phyloP scores from a whole-genome alignment of 495 filamentous ascomycete genomes.

The Aspergillus saccharolyticus region DNA sequence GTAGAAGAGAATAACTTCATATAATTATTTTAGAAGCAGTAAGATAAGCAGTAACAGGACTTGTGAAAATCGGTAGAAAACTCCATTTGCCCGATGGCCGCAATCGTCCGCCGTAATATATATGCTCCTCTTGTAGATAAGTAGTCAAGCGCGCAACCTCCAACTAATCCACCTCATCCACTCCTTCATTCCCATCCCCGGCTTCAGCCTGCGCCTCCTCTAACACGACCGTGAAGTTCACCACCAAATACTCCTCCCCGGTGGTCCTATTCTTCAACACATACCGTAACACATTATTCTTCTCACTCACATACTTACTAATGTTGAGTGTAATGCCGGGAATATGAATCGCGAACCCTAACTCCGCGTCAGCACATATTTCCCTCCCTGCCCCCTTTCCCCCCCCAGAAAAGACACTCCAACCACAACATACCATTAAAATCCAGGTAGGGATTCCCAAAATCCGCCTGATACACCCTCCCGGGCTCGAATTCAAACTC shows the following conservation, averaged over 20 bases:
- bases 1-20: too few relatives aligned
- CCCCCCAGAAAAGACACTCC: too few relatives aligned
- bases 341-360: conserved; percentile 70
- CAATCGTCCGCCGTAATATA: too few relatives aligned
- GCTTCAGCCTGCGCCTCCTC: conserved; percentile 7
- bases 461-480: conserved; percentile 68
- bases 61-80: too few relatives aligned
- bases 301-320: conserved; percentile 76
- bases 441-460: conserved; percentile 89
- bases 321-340: conserved; percentile 75
- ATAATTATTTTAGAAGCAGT: too few relatives aligned
- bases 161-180: conserved; percentile 21
- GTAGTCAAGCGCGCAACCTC: too few relatives aligned
- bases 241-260: conserved; percentile 66
- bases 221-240: conserved; percentile 67
- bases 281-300: conserved; percentile 76
- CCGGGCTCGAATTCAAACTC: conserved; percentile 54
- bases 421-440: conserved; percentile 53
- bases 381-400: neutral
- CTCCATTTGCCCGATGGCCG: too few relatives aligned
- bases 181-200: conserved; percentile 1
- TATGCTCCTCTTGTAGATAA: neutral
- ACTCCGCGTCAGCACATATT: neutral
- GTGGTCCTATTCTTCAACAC: conserved; percentile 73
- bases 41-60: too few relatives aligned